phyloP scores from a whole-genome alignment of 2,329 filamentous ascomycete species.

The Mariannaea sp. region DNA sequence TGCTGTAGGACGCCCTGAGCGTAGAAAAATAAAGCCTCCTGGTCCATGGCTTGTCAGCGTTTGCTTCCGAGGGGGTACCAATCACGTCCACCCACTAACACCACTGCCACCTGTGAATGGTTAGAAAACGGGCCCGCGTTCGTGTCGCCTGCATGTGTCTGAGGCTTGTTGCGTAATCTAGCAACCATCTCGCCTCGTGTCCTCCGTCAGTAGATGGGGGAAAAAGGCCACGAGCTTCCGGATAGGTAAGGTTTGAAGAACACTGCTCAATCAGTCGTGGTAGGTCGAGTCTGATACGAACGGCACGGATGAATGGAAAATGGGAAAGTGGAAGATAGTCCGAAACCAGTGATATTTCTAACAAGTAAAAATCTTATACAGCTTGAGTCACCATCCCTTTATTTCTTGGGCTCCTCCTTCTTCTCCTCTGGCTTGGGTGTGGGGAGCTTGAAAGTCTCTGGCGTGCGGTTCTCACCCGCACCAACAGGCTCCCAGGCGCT shows the following conservation, averaged over 20 bases:
- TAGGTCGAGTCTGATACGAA: constrained; percentile 18
- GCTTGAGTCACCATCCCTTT: constrained; percentile 46
- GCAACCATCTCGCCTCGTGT: constrained; percentile 7
- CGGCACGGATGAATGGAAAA: constrained; percentile 14
- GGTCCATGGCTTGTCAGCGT: constrained; percentile 30
- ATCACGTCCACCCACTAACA: constrained; percentile 28
- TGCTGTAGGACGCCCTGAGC: constrained; percentile 18
- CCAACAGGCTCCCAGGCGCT: constrained; percentile 71
- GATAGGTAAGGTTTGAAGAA: background rate
- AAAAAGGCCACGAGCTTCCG: constrained; percentile 7
- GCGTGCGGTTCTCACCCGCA: constrained; percentile 75
- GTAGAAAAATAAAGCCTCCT: constrained; percentile 4
- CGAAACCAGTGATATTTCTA: constrained; percentile 40
- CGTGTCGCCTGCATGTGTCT: constrained; percentile 24
- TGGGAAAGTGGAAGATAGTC: constrained; percentile 20
- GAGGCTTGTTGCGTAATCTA: constrained; percentile 22
- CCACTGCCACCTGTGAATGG: constrained; percentile 8
- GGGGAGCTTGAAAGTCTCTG: constrained; percentile 90
- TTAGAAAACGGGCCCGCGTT: constrained; percentile 7
- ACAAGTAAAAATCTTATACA: constrained; percentile 42
- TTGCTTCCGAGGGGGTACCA: constrained; percentile 30
- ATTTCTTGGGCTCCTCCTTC: constrained; percentile 92
- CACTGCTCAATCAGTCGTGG: background rate
- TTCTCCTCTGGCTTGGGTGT: constrained; percentile 94
- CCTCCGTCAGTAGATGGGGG: background rate